These are phyloP conservation scores for Chaetomium olivaceum DNA, from an alignment of 2,329 filamentous ascomycete genomes.

Conservation along the genomic window DNA sequence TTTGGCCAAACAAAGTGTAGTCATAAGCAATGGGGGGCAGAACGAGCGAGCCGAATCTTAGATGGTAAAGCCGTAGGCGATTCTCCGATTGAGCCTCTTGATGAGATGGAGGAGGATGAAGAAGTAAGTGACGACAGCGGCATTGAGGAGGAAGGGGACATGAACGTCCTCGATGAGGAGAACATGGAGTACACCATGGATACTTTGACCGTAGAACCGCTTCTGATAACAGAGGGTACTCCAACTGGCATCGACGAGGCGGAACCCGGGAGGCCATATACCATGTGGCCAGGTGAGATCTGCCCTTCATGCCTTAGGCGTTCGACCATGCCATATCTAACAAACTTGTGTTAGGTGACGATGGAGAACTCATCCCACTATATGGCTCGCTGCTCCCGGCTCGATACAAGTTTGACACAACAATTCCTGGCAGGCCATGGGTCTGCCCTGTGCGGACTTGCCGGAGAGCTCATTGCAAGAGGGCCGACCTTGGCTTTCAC, in stretches of 20 bases:
- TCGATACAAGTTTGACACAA: constrained; percentile 30
- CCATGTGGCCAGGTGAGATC: constrained; percentile 29
- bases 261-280: constrained; percentile 26
- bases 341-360: constrained; percentile 17
- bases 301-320: neutral
- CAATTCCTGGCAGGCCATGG: constrained; percentile 29
- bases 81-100: too few relatives aligned
- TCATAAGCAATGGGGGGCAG: constrained; percentile 21
- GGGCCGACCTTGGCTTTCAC: constrained; percentile 28
- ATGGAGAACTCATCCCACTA: constrained; percentile 15
- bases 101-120: neutral
- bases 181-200: neutral
- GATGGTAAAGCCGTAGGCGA: neutral
- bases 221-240: neutral
- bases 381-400: constrained; percentile 30
- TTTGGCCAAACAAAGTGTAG: constrained; percentile 31
- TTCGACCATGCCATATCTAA: constrained; percentile 1
- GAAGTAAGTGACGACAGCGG: neutral
- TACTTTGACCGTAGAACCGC: neutral
- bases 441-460: constrained; percentile 33
- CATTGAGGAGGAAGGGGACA: neutral
- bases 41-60: constrained; percentile 20
- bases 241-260: constrained; percentile 9
- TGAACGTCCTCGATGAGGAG: neutral
- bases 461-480: constrained; percentile 21